Percentiles rank a stretch among this genome's conserved stretches.
These are phyloP conservation scores for Kwoniella bestiolae DNA, from an alignment of 768 basidiomycete species.

Conservation along the genomic window DNA sequence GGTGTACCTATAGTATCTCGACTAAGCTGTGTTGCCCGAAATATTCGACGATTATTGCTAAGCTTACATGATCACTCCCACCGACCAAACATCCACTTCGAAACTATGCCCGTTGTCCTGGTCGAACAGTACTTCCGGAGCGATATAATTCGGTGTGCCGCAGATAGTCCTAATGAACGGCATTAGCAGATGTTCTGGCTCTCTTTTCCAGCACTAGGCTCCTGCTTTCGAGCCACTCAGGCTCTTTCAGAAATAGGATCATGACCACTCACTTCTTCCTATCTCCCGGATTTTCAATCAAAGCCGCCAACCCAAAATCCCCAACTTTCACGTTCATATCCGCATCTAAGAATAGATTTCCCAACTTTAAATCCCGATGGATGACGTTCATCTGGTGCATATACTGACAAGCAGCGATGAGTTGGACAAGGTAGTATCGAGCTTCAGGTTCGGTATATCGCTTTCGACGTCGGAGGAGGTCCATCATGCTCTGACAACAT, in stretches of 20 bases:
- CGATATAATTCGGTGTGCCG: slow-evolving; percentile 97
- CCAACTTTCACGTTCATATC: slow-evolving; percentile 97
- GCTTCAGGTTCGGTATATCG: slow-evolving; percentile 91
- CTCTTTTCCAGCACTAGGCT: too few species aligned
- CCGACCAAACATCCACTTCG: slow-evolving; percentile 97
- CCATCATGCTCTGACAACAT: slow-evolving; percentile 54
- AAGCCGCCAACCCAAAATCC: slow-evolving; percentile 94
- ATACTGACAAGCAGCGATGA: slow-evolving; percentile 94
- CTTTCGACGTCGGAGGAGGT: slow-evolving; percentile 81
- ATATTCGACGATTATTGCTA: neutral
- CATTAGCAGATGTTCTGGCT: slow-evolving; percentile 11
- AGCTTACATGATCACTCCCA: slow-evolving; percentile 81
- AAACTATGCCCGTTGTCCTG: slow-evolving; percentile 95
- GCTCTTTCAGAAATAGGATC: neutral
- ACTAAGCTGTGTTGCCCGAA: neutral
- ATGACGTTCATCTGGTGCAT: slow-evolving; percentile 98
- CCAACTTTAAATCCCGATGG: slow-evolving; percentile 94
- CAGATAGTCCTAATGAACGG: slow-evolving; percentile 75
- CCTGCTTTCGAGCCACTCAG: too few species aligned
- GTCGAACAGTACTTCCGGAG: slow-evolving; percentile 94
- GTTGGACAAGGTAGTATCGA: slow-evolving; percentile 89
- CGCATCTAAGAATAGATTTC: slow-evolving; percentile 86
- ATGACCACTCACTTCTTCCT: slow-evolving; percentile 74
- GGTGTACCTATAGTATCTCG: slow-evolving; percentile 67
- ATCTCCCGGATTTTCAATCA: slow-evolving; percentile 95